Percentiles rank a stretch among this genome's conserved stretches.
Evolutionary conservation across 805 yeast genomes (phyloP).

Genomic region (Candida adriatica): DNA sequence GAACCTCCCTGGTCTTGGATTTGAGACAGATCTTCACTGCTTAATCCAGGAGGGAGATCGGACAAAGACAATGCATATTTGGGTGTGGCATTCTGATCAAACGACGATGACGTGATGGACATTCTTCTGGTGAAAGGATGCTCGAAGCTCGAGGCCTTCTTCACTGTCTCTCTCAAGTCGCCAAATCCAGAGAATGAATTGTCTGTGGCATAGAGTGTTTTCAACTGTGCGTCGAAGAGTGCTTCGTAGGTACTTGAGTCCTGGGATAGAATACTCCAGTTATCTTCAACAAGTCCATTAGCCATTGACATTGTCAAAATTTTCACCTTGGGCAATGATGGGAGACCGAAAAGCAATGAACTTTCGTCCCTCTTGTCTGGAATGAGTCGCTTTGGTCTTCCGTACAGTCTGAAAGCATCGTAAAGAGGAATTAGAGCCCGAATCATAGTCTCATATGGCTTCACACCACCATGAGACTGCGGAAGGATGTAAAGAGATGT

Average conservation of each 20-base stretch:
- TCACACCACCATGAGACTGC: slow-evolving; percentile 63
- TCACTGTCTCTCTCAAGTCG: slow-evolving; percentile 4
- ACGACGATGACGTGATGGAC: slow-evolving; percentile 4
- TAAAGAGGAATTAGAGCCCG: slow-evolving; percentile 61
- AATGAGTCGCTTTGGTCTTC: slow-evolving; percentile 59
- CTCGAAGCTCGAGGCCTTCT: slow-evolving; percentile 3
- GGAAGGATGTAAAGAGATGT: slow-evolving; percentile 53
- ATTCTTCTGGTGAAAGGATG: slow-evolving; percentile 10
- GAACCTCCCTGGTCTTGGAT: slow-evolving; percentile 2
- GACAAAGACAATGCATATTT: slow-evolving; percentile 6
- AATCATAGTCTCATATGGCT: slow-evolving; percentile 65
- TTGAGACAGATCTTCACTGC: slow-evolving; percentile 6
- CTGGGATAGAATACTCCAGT: slow-evolving; percentile 11
- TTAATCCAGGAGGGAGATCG: slow-evolving; percentile 9
- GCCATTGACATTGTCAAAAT: slow-evolving; percentile 31
- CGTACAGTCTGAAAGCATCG: slow-evolving; percentile 66
- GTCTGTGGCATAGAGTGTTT: slow-evolving; percentile 4
- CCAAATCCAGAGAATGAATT: slow-evolving; percentile 9
- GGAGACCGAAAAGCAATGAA: slow-evolving; percentile 65
- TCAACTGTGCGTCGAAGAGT: slow-evolving; percentile 7
- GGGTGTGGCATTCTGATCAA: slow-evolving; percentile 4
- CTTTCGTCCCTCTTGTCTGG: slow-evolving; percentile 47
- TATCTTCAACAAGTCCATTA: slow-evolving; percentile 8
- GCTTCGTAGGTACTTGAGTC: not conserved
- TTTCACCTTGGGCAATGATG: slow-evolving; percentile 63